Base-by-base conservation (phyloP, 805 yeast genomes). In the Wickerhamiella alocasiicola region DNA sequence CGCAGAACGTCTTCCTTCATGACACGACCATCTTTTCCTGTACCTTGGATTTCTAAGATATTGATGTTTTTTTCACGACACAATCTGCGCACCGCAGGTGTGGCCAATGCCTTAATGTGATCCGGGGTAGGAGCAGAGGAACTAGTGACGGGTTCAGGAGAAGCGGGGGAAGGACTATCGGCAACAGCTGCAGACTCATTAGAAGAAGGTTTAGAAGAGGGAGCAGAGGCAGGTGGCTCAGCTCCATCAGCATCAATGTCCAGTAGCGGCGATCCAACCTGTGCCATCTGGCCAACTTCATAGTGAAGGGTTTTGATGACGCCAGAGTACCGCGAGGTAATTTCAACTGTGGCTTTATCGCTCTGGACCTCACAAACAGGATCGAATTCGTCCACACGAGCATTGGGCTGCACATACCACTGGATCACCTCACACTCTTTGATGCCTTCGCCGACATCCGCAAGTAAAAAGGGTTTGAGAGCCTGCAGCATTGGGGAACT, bases 331-430 rank as follows among this genome's bases (percentile, higher is more conserved):
- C 62, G 42, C n/a, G 61, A 57, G 4, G 61, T 55, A 39, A 57
- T 57, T 38, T 57, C 61, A 7, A 57, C 62, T 5, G 59, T 51
- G 28, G 62, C 62, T 44, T 57, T 57, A 41, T 57, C 62, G 31
- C 55, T 48, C 46, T 57, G 62, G 25, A 57, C 60, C 44, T 57
- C 62, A 39, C 62, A 57, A 17, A 57, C 52, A 12, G 54, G 56
- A 39, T 57, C 62, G 37, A 57, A 57, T 46, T 57, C 61, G 34
- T 55, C 60, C 26, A 57, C 50, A 13, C 52, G 46, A 11, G 60
- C 58, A 2, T 59, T 58, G 12, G 62, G 62, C 44, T 56, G 56
- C 6, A 57, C 60, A 44, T 57, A 55, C 62, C 62, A 57, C 44
- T 57, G 62, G 30, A 57, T 57, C 18, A 57, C 58, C 43, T 57